Evolutionary conservation across 75 land plant genomes (phyloP).

Genomic region (Selaginella moellendorffii): DNA sequence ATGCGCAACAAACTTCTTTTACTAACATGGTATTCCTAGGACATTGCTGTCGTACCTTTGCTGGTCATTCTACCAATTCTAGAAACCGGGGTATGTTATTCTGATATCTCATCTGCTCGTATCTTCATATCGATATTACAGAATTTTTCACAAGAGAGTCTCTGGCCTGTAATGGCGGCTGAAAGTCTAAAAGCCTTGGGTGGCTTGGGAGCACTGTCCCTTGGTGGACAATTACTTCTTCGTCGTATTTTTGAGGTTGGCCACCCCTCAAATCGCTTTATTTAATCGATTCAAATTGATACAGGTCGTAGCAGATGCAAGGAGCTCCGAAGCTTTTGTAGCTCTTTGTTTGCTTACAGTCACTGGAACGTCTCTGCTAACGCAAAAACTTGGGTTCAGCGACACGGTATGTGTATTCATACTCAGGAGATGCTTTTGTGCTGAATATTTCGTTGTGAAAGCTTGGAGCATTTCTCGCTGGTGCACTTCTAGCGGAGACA

Average conservation of each 20-base stretch:
- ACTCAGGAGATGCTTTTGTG: not conserved
- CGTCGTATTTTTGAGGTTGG: slow-evolving; percentile 86
- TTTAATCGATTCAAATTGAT: not conserved
- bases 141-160: slow-evolving; percentile 56
- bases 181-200: slow-evolving; percentile 86
- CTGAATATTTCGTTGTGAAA: slow-evolving; percentile 11
- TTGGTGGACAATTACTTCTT: slow-evolving; percentile 77
- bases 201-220: slow-evolving; percentile 74
- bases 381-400: slow-evolving; percentile 90
- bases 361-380: slow-evolving; percentile 86
- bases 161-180: slow-evolving; percentile 74
- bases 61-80: slow-evolving; percentile 86
- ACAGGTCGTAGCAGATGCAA: slow-evolving; percentile 90
- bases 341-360: slow-evolving; percentile 91
- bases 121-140: slow-evolving; percentile 11
- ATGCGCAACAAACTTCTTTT: not conserved
- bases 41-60: slow-evolving; percentile 93
- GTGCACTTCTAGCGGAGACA: slow-evolving; percentile 92
- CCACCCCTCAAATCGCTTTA: no score
- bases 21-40: slow-evolving; percentile 33
- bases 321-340: slow-evolving; percentile 93
- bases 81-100: slow-evolving; percentile 62
- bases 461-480: slow-evolving; percentile 98
- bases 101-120: not conserved
- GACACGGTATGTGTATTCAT: slow-evolving; percentile 52